These are phyloP conservation scores for Hypomyces perniciosus DNA, from an alignment of 2,329 filamentous ascomycete species.

Conservation along the genomic window DNA sequence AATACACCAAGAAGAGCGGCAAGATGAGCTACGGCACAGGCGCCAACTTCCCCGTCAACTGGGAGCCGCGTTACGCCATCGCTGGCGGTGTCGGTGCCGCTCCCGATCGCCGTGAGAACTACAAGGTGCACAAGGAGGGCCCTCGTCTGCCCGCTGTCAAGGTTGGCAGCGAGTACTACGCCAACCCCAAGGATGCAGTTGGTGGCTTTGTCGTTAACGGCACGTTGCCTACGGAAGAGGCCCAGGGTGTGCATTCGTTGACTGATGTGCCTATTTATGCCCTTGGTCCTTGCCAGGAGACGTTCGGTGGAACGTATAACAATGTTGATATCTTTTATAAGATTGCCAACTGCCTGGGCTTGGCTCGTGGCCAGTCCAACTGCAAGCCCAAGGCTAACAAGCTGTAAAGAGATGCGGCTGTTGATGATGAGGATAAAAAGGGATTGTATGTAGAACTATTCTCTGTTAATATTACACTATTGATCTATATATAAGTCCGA, in stretches of 20 bases:
- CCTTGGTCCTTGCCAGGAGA: constrained; percentile 70
- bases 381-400: constrained; percentile 14
- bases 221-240: constrained; percentile 57
- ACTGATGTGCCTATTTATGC: constrained; percentile 77
- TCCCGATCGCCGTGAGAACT: constrained; percentile 74
- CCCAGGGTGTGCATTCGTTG: constrained; percentile 68
- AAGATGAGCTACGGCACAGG: constrained; percentile 66
- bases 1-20: constrained; percentile 58
- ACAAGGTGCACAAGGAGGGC: constrained; percentile 60
- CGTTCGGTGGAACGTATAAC: constrained; percentile 65
- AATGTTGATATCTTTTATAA: constrained; percentile 71
- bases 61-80: constrained; percentile 78
- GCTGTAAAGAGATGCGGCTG: background rate
- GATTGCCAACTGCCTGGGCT: constrained; percentile 62
- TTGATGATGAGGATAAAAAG: background rate
- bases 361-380: constrained; percentile 28
- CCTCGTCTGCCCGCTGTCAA: constrained; percentile 56
- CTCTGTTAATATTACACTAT: too few species aligned
- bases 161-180: constrained; percentile 53
- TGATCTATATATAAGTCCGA: too few species aligned
- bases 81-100: constrained; percentile 65
- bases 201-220: constrained; percentile 71
- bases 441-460: too few species aligned
- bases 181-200: constrained; percentile 59
- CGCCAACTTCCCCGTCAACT: constrained; percentile 73